These are phyloP conservation scores for Trametes pubescens DNA, from an alignment of 1,284 basidiomycete species.

Conservation along the genomic window DNA sequence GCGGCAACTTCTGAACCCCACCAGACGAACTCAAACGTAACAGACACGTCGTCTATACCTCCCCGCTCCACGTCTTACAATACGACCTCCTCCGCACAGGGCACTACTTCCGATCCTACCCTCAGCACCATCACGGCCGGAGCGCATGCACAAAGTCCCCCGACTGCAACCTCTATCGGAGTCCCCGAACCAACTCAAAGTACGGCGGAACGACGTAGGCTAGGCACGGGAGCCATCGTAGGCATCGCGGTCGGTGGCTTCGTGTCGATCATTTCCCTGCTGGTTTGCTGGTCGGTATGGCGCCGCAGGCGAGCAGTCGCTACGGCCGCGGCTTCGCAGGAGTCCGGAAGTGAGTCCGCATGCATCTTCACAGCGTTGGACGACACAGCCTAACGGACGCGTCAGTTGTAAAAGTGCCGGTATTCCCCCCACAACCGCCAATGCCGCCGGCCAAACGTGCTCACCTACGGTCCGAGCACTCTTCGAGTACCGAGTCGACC, in stretches of 20 bases:
- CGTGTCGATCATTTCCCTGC: slow-evolving; percentile 13
- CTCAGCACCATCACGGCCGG: neutral
- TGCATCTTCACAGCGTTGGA: too few species aligned
- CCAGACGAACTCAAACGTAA: neutral
- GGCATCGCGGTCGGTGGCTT: slow-evolving; percentile 17
- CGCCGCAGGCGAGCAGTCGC: neutral
- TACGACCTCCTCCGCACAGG: neutral
- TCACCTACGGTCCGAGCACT: neutral
- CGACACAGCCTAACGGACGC: neutral
- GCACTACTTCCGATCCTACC: neutral
- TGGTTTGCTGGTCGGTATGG: neutral
- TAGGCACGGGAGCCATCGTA: slow-evolving; percentile 10
- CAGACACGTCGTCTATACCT: neutral
- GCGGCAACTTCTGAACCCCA: neutral
- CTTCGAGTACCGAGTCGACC: neutral
- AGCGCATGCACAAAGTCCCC: neutral
- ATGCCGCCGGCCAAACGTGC: neutral
- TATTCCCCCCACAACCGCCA: neutral
- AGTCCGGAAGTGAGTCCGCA: neutral
- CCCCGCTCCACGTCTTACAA: neutral
- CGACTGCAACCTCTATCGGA: neutral
- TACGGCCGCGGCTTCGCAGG: neutral
- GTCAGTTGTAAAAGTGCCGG: neutral
- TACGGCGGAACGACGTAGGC: neutral
- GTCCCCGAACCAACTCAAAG: neutral